phyloP scores from a whole-genome alignment of 176 grass and related monocot species.

The Tillandsia fasciculata region DNA sequence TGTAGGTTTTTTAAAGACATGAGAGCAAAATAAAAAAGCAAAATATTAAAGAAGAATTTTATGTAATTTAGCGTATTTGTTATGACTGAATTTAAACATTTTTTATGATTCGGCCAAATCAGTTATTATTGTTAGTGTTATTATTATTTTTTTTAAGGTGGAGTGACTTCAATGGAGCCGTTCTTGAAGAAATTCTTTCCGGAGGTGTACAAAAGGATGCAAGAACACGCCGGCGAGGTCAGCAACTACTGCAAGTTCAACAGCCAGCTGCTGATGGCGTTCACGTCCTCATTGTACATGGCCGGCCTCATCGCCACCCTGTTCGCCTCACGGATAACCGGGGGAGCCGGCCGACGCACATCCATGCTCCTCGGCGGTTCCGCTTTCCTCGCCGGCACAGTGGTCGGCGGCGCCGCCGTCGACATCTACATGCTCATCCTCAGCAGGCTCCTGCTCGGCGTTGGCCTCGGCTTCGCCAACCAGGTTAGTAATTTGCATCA shows the following conservation, averaged over 20 bases:
- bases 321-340: constrained; percentile 38
- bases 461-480: constrained; percentile 59
- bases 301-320: constrained; percentile 48
- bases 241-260: constrained; percentile 97
- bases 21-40: too few relatives aligned
- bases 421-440: constrained; percentile 60
- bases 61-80: too few relatives aligned
- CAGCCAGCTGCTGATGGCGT: constrained; percentile 69
- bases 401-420: constrained; percentile 32
- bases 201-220: constrained; percentile 47
- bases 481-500: constrained; percentile 11
- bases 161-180: constrained; percentile 74
- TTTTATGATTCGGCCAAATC: too few relatives aligned
- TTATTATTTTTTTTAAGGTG: constrained; percentile 25
- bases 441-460: constrained; percentile 44
- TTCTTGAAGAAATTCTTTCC: constrained; percentile 73
- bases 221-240: constrained; percentile 25
- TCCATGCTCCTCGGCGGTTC: constrained; percentile 62
- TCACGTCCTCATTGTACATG: constrained; percentile 79
- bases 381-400: constrained; percentile 38
- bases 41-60: too few relatives aligned
- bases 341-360: constrained; percentile 20
- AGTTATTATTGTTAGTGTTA: too few relatives aligned
- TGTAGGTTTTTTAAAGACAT: too few relatives aligned
- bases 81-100: too few relatives aligned